Percentiles rank a stretch among this genome's conserved stretches.
phyloP scores from a whole-genome alignment of 2,329 filamentous ascomycete genomes.

The Westerdykella sp. region DNA sequence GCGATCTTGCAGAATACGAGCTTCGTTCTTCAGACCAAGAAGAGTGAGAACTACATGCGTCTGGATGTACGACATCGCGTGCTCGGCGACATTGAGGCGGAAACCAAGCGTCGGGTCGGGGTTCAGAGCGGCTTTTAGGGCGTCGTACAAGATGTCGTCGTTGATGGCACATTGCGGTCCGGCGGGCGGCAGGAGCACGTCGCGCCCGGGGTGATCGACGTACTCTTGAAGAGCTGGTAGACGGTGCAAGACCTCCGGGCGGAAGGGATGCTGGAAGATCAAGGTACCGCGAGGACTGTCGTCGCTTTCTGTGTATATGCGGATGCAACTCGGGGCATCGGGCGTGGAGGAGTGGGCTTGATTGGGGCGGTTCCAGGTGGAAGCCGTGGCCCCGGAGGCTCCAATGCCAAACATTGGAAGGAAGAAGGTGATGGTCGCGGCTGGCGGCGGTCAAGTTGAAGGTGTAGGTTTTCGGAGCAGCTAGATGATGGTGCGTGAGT shows the following conservation, averaged over 20 bases:
- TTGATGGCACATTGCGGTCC: neutral
- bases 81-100: neutral
- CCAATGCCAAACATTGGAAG: no score
- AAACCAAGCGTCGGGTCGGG: neutral
- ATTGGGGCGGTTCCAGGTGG: neutral
- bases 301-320: neutral
- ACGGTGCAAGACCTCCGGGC: neutral
- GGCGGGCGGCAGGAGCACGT: conserved; percentile 1
- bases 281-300: neutral
- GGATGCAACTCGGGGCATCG: neutral
- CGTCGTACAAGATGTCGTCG: neutral
- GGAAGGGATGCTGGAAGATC: neutral
- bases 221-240: conserved; percentile 3
- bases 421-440: neutral
- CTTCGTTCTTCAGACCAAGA: conserved; percentile 3
- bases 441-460: neutral
- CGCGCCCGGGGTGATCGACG: neutral
- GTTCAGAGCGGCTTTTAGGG: neutral
- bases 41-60: conserved; percentile 2
- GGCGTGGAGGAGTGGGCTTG: neutral
- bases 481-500: neutral
- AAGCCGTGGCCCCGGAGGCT: neutral
- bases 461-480: neutral
- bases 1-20: neutral
- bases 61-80: conserved; percentile 3